Conservation (phyloP, 2,329 filamentous ascomycete species). For the Botryotinia convoluta region DNA sequence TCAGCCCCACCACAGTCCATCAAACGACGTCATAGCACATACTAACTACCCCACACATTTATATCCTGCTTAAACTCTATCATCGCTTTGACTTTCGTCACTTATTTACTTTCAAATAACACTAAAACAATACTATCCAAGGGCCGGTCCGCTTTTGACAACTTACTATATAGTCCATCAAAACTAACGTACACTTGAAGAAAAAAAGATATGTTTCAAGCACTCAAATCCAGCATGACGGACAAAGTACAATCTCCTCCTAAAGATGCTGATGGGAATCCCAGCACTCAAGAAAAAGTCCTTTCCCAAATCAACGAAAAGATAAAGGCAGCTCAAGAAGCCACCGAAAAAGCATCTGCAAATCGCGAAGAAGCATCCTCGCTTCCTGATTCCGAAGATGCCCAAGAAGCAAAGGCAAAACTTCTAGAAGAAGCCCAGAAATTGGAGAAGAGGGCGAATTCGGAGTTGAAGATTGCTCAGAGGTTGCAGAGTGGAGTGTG, state of each 20-base stretch:
- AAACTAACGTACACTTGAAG: neutral
- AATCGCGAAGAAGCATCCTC: conserved; percentile 19
- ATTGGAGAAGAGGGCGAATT: conserved; percentile 38
- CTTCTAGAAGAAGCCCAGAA: conserved; percentile 26
- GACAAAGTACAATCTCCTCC: conserved; percentile 2
- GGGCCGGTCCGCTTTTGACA: neutral
- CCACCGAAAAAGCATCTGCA: conserved; percentile 19
- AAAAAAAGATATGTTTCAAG: conserved; percentile 3
- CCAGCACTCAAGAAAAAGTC: conserved; percentile 26
- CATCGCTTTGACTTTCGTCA: neutral
- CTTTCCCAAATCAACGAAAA: conserved; percentile 23
- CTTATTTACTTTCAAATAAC: neutral
- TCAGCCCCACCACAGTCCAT: neutral
- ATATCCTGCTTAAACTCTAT: conserved; percentile 16
- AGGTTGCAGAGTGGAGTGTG: conserved; percentile 33
- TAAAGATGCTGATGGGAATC: conserved; percentile 10
- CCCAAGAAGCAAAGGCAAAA: conserved; percentile 25
- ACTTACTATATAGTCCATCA: neutral
- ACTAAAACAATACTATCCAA: neutral
- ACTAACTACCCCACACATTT: conserved; percentile 16
- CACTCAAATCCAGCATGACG: conserved; percentile 1
- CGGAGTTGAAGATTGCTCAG: conserved; percentile 67
- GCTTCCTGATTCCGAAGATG: conserved; percentile 18
- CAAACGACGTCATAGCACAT: conserved; percentile 16
- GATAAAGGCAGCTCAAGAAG: conserved; percentile 20